These are phyloP conservation scores for Panicum miliaceum DNA, from an alignment of 176 grass and related monocot species.

Conservation along the genomic window DNA sequence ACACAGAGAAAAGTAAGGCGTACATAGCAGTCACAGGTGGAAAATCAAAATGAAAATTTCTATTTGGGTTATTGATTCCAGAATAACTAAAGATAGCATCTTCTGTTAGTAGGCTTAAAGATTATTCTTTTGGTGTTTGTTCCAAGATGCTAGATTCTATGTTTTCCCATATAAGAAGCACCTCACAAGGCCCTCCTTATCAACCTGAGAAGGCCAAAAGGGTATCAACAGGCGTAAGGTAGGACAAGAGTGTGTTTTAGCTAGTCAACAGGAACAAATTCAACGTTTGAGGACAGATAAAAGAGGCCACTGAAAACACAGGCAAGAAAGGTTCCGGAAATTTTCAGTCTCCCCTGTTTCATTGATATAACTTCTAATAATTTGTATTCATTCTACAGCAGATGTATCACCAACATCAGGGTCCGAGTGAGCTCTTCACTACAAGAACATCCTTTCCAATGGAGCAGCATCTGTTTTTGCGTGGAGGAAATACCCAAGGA, in stretches of 20 bases:
- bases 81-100: conserved; percentile 47
- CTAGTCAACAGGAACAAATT: conserved; percentile 27
- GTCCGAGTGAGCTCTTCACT: conserved; percentile 69
- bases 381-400: conserved; percentile 34
- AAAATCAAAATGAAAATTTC: conserved; percentile 36
- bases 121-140: conserved; percentile 59
- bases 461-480: conserved; percentile 84
- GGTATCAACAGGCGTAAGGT: conserved; percentile 49
- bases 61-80: conserved; percentile 29
- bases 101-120: conserved; percentile 66
- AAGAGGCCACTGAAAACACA: conserved; percentile 36
- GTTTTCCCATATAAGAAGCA: conserved; percentile 86
- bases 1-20: conserved; percentile 8
- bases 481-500: conserved; percentile 71
- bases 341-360: background rate
- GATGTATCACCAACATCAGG: conserved; percentile 95
- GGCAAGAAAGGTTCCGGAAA: conserved; percentile 39
- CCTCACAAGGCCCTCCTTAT: conserved; percentile 60
- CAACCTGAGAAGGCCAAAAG: conserved; percentile 66
- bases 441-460: conserved; percentile 62
- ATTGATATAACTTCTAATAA: conserved; percentile 39
- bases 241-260: conserved; percentile 33
- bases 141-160: conserved; percentile 76
- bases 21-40: conserved; percentile 16
- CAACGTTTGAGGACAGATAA: conserved; percentile 38